A percentile compares a stretch with the other conserved stretches of the same genome.
These are phyloP conservation scores for Cubamyces sp. DNA, from an alignment of 768 basidiomycete species.

Conservation along the genomic window DNA sequence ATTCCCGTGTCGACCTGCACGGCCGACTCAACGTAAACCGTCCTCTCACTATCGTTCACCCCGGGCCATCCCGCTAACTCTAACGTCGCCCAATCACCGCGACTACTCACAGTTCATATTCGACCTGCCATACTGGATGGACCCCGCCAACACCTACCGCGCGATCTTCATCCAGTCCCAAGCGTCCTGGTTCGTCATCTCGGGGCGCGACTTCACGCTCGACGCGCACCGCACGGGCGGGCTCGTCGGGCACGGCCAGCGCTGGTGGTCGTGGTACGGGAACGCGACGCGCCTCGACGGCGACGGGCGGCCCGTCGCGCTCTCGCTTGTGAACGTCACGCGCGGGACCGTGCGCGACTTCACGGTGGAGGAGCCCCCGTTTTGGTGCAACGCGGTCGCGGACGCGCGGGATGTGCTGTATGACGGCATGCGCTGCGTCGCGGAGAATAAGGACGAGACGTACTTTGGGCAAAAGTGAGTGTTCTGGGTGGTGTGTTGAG, in stretches of 20 bases:
- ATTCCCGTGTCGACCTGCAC: constrained; percentile 46
- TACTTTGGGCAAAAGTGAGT: constrained; percentile 54
- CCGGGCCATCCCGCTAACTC: background rate
- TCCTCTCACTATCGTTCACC: background rate
- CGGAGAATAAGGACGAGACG: constrained; percentile 55
- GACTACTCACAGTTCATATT: constrained; percentile 49
- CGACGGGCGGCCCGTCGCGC: constrained; percentile 60
- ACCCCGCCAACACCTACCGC: constrained; percentile 56
- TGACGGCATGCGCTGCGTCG: constrained; percentile 62
- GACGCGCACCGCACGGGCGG: constrained; percentile 60
- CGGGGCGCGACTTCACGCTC: constrained; percentile 56
- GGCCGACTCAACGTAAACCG: constrained; percentile 46
- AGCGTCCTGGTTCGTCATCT: constrained; percentile 67
- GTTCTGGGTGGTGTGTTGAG: no score
- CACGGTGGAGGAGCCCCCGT: constrained; percentile 56
- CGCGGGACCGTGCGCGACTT: constrained; percentile 51
- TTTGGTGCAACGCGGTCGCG: constrained; percentile 63
- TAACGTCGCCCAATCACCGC: no score
- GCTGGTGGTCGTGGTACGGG: constrained; percentile 61
- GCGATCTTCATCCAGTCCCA: constrained; percentile 68
- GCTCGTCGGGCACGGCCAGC: constrained; percentile 63
- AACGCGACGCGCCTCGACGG: constrained; percentile 52
- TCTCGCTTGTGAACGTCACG: constrained; percentile 51
- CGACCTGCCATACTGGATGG: constrained; percentile 58
- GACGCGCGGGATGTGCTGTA: constrained; percentile 53